Conservation (phyloP, 768 basidiomycete species). For the Trametes gibbosa region DNA sequence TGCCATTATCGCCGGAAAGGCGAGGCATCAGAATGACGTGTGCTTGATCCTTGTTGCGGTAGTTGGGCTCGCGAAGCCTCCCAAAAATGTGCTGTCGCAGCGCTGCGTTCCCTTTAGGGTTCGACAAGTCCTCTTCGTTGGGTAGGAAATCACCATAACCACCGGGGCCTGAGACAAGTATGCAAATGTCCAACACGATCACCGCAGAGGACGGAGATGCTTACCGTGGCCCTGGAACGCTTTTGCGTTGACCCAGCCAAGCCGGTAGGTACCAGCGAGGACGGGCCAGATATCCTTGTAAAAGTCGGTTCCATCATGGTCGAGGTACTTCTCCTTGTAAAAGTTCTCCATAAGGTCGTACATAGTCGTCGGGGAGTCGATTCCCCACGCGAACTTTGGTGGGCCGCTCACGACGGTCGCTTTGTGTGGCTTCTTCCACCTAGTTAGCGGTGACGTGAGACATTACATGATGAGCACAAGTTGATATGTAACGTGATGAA, state of each 20-base stretch:
- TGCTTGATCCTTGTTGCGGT: not conserved
- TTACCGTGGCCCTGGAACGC: not conserved
- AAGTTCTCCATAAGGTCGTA: not conserved
- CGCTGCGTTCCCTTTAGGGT: not conserved
- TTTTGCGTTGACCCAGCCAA: not conserved
- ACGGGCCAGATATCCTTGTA: not conserved
- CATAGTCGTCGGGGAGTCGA: not conserved
- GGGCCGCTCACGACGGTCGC: not conserved
- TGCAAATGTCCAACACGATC: not conserved
- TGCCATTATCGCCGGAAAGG: not conserved
- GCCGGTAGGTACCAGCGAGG: not conserved
- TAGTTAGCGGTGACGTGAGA: too few species aligned
- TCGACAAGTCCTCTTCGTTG: not conserved
- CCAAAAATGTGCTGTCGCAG: not conserved
- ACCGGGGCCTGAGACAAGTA: not conserved
- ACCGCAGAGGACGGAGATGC: not conserved
- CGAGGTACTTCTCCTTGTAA: not conserved
- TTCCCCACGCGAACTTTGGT: not conserved
- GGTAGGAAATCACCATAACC: not conserved
- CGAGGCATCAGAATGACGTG: not conserved
- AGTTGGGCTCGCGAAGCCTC: not conserved
- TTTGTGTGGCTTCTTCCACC: not conserved
- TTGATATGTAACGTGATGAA: too few species aligned
- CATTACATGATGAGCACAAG: too few species aligned
- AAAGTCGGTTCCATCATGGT: not conserved